Evolutionary conservation across 208 protist species (phyloP).

Genomic region (Acanthamoeba sp.): DNA sequence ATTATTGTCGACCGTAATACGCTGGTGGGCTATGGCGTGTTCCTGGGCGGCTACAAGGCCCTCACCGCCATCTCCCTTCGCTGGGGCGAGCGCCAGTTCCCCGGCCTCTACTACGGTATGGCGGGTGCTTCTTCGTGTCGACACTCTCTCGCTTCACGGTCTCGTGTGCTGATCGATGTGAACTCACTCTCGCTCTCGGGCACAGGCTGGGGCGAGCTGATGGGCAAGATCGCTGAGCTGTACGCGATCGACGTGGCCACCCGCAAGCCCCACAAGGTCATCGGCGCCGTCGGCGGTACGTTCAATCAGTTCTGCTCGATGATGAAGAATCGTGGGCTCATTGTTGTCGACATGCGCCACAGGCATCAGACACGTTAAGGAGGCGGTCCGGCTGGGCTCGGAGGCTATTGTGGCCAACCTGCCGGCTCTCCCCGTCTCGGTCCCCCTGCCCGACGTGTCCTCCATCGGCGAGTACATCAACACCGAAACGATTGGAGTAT

Average conservation of each 20-base stretch:
- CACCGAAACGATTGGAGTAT: neutral
- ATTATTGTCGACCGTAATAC: neutral
- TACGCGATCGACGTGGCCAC: neutral
- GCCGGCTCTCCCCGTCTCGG: neutral
- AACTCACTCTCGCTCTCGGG: neutral
- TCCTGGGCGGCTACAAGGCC: neutral
- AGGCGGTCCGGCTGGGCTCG: neutral
- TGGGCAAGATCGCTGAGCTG: neutral
- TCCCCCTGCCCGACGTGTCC: neutral
- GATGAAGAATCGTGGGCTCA: no score
- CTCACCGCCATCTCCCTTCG: constrained; percentile 13
- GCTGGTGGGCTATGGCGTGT: neutral
- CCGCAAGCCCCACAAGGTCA: constrained; percentile 14
- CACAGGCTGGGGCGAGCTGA: constrained; percentile 5
- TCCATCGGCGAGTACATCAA: constrained; percentile 14
- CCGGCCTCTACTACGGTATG: neutral
- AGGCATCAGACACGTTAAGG: neutral
- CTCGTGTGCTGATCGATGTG: neutral
- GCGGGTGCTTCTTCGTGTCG: neutral
- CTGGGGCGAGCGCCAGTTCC: constrained; percentile 6
- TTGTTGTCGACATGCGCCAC: no score
- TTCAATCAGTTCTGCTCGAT: no score
- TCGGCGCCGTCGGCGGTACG: neutral
- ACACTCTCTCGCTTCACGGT: no score
- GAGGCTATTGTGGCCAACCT: constrained; percentile 17